These are phyloP conservation scores for Huiozyma naganishii DNA, from an alignment of 805 yeast genomes.

Conservation along the genomic window DNA sequence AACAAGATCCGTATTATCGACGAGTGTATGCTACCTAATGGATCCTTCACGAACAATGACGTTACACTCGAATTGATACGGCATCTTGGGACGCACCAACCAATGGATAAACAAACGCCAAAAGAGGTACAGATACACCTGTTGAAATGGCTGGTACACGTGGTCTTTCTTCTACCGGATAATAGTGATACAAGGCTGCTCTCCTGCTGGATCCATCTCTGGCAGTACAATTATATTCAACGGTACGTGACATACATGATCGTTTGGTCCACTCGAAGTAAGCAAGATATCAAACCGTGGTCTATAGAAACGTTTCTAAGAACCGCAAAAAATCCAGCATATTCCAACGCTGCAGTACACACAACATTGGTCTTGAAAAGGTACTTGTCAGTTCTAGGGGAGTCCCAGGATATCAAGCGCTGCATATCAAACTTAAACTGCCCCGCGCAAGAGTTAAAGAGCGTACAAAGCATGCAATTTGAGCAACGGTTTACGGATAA, in stretches of 20 bases:
- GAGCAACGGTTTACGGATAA: constrained; percentile 6
- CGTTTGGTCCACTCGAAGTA: constrained; percentile 23
- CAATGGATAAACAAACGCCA: constrained; percentile 3
- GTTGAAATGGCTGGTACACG: constrained; percentile 28
- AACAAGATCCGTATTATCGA: constrained; percentile 19
- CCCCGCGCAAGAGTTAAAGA: constrained; percentile 8
- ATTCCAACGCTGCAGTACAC: constrained; percentile 12
- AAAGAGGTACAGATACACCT: constrained; percentile 19
- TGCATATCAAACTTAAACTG: constrained; percentile 9
- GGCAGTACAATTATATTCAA: constrained; percentile 30
- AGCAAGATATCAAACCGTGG: constrained; percentile 22
- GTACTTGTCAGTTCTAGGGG: constrained; percentile 9
- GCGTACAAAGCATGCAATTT: constrained; percentile 9
- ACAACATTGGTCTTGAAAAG: constrained; percentile 16
- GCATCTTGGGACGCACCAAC: constrained; percentile 21
- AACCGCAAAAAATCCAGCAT: constrained; percentile 15
- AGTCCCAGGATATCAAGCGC: constrained; percentile 8
- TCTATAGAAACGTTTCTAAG: constrained; percentile 18
- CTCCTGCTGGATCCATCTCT: constrained; percentile 26
- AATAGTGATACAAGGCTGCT: constrained; percentile 2
- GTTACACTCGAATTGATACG: constrained; percentile 21
- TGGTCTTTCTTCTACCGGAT: constrained; percentile 18
- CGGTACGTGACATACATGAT: constrained; percentile 27
- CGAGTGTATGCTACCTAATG: constrained; percentile 24
- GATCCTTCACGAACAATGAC: constrained; percentile 13